Evolutionary conservation across 2,329 filamentous ascomycete species (phyloP).

Genomic region (Emergomyces orientalis): DNA sequence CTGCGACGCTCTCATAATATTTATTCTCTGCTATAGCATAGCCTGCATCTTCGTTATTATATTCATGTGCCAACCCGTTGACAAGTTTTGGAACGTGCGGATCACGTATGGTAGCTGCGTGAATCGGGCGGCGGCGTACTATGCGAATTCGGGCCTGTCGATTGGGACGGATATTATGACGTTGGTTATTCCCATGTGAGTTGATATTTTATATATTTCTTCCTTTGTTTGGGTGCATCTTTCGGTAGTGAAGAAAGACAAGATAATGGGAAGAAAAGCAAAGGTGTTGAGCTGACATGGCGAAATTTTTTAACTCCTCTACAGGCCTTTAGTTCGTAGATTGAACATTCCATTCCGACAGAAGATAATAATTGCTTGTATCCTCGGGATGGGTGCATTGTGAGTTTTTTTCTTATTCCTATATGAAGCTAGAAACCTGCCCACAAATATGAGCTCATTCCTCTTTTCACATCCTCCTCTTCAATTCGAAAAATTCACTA

Average conservation of each 20-base stretch:
- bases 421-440: not conserved
- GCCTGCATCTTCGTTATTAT: conserved; percentile 23
- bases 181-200: conserved; percentile 23
- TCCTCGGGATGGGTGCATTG: conserved; percentile 25
- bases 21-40: conserved; percentile 21
- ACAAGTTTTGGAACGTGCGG: conserved; percentile 20
- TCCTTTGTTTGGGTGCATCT: conserved; percentile 2
- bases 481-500: not conserved
- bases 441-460: too few relatives aligned
- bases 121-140: conserved; percentile 24
- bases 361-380: conserved; percentile 23
- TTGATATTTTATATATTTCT: not conserved
- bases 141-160: conserved; percentile 22
- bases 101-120: conserved; percentile 20
- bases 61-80: conserved; percentile 22
- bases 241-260: not conserved
- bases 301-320: not conserved
- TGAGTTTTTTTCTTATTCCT: conserved; percentile 14
- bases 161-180: conserved; percentile 26
- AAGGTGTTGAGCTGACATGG: not conserved
- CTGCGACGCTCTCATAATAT: conserved; percentile 12
- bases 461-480: not conserved
- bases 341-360: conserved; percentile 25
- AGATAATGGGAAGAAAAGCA: not conserved
- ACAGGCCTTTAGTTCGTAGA: conserved; percentile 18